phyloP scores from a whole-genome alignment of 2,329 filamentous ascomycete genomes.

The Plenodomus lindquistii region DNA sequence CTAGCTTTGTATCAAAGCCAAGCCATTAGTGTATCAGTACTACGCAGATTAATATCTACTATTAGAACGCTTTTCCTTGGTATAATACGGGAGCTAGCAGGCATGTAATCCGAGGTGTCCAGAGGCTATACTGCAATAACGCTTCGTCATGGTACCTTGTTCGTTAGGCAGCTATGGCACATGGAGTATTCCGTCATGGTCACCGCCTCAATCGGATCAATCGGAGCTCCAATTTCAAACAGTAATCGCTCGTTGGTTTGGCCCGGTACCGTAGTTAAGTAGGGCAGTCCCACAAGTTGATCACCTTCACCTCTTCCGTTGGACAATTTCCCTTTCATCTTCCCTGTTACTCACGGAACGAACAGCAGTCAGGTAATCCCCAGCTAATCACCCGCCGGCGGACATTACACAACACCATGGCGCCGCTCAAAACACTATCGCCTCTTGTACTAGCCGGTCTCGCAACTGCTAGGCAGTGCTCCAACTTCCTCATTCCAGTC shows the following conservation, averaged over 20 bases:
- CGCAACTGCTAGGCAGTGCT: constrained; percentile 41
- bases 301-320: background rate
- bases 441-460: constrained; percentile 23
- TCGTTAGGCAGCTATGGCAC: background rate
- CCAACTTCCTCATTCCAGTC: constrained; percentile 61
- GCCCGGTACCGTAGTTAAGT: background rate
- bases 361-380: too few relatives aligned
- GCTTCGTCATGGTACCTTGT: background rate
- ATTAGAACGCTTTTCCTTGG: too few relatives aligned
- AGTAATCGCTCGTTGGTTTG: background rate
- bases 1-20: too few relatives aligned
- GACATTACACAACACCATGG: constrained; percentile 6
- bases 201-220: background rate
- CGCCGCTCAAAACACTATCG: constrained; percentile 11
- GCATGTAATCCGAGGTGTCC: too few relatives aligned
- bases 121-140: background rate
- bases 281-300: background rate
- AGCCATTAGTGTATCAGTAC: too few relatives aligned
- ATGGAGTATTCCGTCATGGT: background rate
- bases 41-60: too few relatives aligned
- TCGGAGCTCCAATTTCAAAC: background rate
- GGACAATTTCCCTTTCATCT: too few relatives aligned
- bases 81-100: too few relatives aligned
- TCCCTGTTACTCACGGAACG: too few relatives aligned
- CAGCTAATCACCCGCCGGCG: too few relatives aligned